A percentile compares a stretch with the other conserved stretches of the same genome.
These are phyloP conservation scores for Cyclocybe aegerita DNA, from an alignment of 768 basidiomycete species.

Conservation along the genomic window DNA sequence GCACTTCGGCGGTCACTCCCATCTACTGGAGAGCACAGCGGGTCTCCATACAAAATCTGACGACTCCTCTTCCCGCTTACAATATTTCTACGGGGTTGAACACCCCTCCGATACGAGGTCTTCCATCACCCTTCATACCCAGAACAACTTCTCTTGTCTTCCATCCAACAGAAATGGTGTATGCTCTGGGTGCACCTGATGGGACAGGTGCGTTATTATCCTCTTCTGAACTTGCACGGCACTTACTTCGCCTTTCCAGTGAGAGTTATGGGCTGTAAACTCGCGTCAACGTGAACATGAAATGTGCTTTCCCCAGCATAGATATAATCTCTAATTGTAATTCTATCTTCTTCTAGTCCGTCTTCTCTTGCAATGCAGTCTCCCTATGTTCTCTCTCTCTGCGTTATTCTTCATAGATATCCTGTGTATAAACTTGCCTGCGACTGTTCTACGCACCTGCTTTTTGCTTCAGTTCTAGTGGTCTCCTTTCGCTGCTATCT, in stretches of 20 bases:
- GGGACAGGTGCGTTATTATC: conserved; percentile 48
- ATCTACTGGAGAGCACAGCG: conserved; percentile 68
- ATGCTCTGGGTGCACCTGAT: conserved; percentile 70
- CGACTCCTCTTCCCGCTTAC: conserved; percentile 41
- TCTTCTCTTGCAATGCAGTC: too few relatives aligned
- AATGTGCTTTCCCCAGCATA: too few relatives aligned
- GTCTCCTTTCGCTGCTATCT: too few relatives aligned
- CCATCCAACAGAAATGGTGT: conserved; percentile 88
- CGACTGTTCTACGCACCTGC: too few relatives aligned
- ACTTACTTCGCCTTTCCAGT: conserved; percentile 27
- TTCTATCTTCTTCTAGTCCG: too few relatives aligned
- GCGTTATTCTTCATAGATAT: too few relatives aligned
- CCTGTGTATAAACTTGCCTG: too few relatives aligned
- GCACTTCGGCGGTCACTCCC: conserved; percentile 60
- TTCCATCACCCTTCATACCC: conserved; percentile 61
- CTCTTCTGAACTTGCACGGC: not conserved
- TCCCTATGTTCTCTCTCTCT: too few relatives aligned
- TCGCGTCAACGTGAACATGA: conserved; percentile 13
- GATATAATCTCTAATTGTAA: too few relatives aligned
- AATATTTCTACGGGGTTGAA: conserved; percentile 55
- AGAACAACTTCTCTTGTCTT: conserved; percentile 67
- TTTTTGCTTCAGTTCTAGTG: too few relatives aligned
- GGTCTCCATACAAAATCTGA: conserved; percentile 58
- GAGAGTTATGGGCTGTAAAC: conserved; percentile 58
- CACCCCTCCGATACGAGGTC: conserved; percentile 50